phyloP scores from a whole-genome alignment of 805 yeast genomes.

The Hanseniaspora lachancei region DNA sequence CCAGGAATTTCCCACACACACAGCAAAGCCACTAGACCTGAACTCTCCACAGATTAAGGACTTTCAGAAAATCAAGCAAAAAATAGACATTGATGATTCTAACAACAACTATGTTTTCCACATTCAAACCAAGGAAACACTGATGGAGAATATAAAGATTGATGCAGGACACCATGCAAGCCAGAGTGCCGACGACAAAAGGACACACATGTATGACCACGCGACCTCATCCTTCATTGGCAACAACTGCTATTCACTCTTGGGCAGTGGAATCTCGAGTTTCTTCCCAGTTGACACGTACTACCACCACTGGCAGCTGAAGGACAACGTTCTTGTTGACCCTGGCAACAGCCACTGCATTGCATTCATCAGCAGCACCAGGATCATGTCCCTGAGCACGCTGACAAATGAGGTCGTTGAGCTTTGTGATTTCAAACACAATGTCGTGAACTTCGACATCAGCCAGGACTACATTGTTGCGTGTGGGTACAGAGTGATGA shows the following conservation, averaged over 20 bases:
- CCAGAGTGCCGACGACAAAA: too few species aligned
- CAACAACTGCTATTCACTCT: neutral
- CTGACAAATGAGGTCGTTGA: neutral
- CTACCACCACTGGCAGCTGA: conserved; percentile 10
- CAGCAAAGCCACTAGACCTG: neutral
- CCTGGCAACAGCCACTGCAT: neutral
- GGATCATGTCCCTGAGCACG: neutral
- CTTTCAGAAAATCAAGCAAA: neutral
- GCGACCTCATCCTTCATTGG: neutral
- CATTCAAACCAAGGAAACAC: neutral
- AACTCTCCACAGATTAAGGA: neutral
- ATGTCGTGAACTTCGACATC: conserved; percentile 1
- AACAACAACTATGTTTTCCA: neutral
- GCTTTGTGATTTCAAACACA: neutral
- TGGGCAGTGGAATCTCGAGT: neutral
- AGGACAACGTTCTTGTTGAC: neutral
- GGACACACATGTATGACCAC: neutral
- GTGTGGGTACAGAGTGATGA: conserved; percentile 6
- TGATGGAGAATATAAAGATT: neutral
- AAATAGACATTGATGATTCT: neutral
- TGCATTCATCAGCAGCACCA: neutral
- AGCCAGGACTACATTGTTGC: neutral
- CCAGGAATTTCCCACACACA: neutral
- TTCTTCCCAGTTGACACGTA: neutral
- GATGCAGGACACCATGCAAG: neutral